Evolutionary conservation across 2,329 filamentous ascomycete species (phyloP), one percentile per base, ranked within the genome.

Genomic region (Ascochyta clinopodiicola): DNA sequence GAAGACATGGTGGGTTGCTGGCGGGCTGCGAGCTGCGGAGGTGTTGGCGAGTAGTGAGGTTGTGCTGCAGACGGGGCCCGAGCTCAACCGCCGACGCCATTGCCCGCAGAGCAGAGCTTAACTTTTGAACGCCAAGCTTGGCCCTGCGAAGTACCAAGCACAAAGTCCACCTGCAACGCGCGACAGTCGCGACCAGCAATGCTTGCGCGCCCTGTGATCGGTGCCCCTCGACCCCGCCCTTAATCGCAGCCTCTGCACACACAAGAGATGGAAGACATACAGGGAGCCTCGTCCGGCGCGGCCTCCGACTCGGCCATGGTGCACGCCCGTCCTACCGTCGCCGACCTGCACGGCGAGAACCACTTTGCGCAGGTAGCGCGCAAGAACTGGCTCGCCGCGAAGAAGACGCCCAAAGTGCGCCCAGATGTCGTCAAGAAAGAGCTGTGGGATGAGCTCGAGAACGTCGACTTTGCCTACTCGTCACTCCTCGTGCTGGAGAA

Each of bases 401-500:
- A 84, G 22, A 86, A 84, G 70, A 67, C 83, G 25, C 77, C 84
- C 44, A 91, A 88, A 78, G 90, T 91, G 77, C 94, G 91, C 67
- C 82, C 82, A 45, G 89, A 96, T 61, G 86, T 96, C 42, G 79
- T 99, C 70, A 96, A 96, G 79, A 85, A 86, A 65, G 87, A 91
- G 69, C 88, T 99, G 54, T 99, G 94, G 92, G 91, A 96, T 75
- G 83, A 87, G 51, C 79, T 99, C 66, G 92, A 96, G 77, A 87
- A 88, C 62, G 90, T 92, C 50, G 83, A 85, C 51, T 98, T 97
- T 71, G 82, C 86, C 31, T 86, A 89, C 74, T 89, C 87, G 73
- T 89, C 89, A 5, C 82, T 99, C 21, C 80, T 96, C 61, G 84
- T 91, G 24, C 82, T 99, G 51, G 95, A 99, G 77, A 94, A 92